These are phyloP conservation scores for Collybia sp. DNA, from an alignment of 768 basidiomycete genomes.

Conservation along the genomic window DNA sequence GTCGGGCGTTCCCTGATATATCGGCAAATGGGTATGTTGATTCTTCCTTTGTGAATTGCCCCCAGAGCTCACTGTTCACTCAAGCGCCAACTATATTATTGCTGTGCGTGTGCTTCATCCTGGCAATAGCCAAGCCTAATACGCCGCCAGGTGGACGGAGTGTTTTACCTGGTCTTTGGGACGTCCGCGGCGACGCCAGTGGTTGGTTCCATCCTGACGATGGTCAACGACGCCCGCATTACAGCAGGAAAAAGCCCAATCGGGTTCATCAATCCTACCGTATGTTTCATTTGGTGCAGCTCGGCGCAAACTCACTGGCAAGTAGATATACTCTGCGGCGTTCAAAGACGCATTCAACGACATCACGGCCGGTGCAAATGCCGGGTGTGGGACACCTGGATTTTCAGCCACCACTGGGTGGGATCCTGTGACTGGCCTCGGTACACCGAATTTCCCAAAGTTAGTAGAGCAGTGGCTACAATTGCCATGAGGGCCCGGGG, in stretches of 20 bases:
- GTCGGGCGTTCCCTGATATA: too few species aligned
- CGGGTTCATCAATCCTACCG: slow-evolving; percentile 63
- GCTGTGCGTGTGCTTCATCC: slow-evolving; percentile 14
- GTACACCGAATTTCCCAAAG: slow-evolving; percentile 9
- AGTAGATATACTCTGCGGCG: slow-evolving; percentile 35
- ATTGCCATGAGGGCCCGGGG: too few species aligned
- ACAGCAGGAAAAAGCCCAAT: slow-evolving; percentile 34
- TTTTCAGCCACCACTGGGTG: slow-evolving; percentile 60
- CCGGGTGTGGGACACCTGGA: slow-evolving; percentile 58
- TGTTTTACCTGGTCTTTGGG: slow-evolving; percentile 23
- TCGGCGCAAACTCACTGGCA: too few species aligned
- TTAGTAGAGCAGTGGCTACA: slow-evolving; percentile 2
- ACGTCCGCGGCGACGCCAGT: slow-evolving; percentile 65
- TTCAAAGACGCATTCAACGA: slow-evolving; percentile 42
- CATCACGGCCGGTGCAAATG: slow-evolving; percentile 51
- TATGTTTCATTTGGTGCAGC: too few species aligned
- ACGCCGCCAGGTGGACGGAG: too few species aligned
- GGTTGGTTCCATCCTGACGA: slow-evolving; percentile 59
- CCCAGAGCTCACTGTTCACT: too few species aligned
- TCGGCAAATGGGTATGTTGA: too few species aligned
- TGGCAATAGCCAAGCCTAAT: slow-evolving; percentile 17
- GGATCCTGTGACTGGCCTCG: slow-evolving; percentile 30
- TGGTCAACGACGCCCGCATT: slow-evolving; percentile 62
- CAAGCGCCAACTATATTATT: too few species aligned
- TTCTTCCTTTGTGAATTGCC: too few species aligned